These are phyloP conservation scores for Jamesozyma jinghongensis DNA, from an alignment of 805 yeast species.

Conservation along the genomic window DNA sequence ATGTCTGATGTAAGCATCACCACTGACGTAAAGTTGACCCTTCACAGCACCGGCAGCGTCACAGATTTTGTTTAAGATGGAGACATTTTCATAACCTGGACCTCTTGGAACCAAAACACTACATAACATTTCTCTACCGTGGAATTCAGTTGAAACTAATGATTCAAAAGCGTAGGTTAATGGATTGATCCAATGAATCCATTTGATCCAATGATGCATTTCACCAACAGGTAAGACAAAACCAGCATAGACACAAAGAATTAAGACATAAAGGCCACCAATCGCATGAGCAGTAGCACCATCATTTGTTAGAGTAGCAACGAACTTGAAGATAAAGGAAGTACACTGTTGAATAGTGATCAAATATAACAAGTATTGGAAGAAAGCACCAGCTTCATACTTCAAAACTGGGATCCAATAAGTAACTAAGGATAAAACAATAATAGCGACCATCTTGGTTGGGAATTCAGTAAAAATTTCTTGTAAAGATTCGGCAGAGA, in stretches of 20 bases:
- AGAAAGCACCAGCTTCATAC: conserved; percentile 46
- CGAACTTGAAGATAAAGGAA: conserved; percentile 44
- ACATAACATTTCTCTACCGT: conserved; percentile 45
- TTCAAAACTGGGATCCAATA: conserved; percentile 48
- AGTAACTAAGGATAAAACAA: conserved; percentile 38
- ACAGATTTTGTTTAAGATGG: conserved; percentile 39
- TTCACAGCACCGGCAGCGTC: conserved; percentile 42
- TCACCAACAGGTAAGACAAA: conserved; percentile 38
- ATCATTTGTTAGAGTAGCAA: conserved; percentile 44
- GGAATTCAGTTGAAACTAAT: conserved; percentile 49
- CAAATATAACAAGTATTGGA: conserved; percentile 39
- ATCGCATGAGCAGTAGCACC: conserved; percentile 49
- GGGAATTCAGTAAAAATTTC: conserved; percentile 50
- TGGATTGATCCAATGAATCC: conserved; percentile 45
- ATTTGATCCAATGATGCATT: conserved; percentile 56
- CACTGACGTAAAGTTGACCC: conserved; percentile 39
- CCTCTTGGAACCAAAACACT: conserved; percentile 44
- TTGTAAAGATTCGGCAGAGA: conserved; percentile 56
- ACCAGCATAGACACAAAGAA: conserved; percentile 50
- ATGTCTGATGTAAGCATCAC: conserved; percentile 38
- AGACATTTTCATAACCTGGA: conserved; percentile 39
- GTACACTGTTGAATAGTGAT: conserved; percentile 43
- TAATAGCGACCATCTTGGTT: conserved; percentile 41
- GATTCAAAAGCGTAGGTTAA: conserved; percentile 43
- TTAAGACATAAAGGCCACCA: conserved; percentile 46